These are phyloP conservation scores for Chaetomium olivaceum DNA, from an alignment of 2,329 filamentous ascomycete genomes.

Conservation along the genomic window DNA sequence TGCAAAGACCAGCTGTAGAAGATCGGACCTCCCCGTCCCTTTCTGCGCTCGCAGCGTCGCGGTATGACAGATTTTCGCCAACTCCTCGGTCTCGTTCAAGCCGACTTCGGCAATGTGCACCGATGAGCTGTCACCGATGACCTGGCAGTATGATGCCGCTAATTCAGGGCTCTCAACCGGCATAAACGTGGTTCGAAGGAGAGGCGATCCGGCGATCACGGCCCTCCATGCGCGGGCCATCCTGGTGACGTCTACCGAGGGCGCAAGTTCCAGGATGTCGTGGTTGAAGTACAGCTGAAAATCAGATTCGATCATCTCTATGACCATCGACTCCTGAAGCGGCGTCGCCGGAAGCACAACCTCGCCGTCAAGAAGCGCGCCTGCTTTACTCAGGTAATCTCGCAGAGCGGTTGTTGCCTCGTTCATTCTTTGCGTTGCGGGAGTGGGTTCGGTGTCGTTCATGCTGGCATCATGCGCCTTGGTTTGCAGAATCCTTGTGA, in stretches of 20 bases:
- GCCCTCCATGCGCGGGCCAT: conserved; percentile 63
- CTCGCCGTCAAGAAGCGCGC: conserved; percentile 49
- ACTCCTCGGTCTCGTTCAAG: conserved; percentile 38
- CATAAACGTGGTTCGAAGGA: conserved; percentile 74
- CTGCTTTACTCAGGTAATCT: conserved; percentile 40
- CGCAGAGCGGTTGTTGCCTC: conserved; percentile 38
- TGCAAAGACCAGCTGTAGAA: conserved; percentile 54
- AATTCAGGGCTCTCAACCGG: conserved; percentile 63
- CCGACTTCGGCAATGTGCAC: conserved; percentile 30
- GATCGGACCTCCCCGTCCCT: conserved; percentile 39
- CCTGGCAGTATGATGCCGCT: conserved; percentile 52
- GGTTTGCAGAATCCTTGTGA: conserved; percentile 44
- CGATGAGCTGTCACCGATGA: conserved; percentile 40
- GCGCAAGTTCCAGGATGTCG: conserved; percentile 66
- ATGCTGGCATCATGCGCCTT: background rate
- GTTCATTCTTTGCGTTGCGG: too few species aligned
- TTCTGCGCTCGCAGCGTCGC: conserved; percentile 43
- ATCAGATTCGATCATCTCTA: conserved; percentile 74
- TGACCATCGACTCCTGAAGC: conserved; percentile 83
- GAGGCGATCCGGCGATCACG: conserved; percentile 63
- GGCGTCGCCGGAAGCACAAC: conserved; percentile 73
- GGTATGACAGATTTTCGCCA: conserved; percentile 40
- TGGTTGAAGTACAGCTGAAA: conserved; percentile 84
- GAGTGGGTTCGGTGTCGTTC: background rate
- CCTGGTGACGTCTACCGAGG: conserved; percentile 53